Conservation (phyloP, 345 rosid species). For the Gossypium ekmanianum region DNA sequence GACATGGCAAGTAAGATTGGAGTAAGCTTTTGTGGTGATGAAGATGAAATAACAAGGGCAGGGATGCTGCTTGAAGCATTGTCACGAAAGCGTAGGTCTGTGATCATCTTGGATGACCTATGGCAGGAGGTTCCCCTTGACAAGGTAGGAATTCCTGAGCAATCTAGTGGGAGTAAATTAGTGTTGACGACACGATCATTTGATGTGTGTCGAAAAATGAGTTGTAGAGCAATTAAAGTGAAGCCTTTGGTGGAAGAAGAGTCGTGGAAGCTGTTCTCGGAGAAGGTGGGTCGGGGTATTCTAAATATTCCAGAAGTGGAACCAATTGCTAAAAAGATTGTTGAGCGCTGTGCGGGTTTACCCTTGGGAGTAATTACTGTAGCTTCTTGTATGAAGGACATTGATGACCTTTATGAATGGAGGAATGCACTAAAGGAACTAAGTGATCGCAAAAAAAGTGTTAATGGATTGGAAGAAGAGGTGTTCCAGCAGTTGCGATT, state of each 20-base stretch:
- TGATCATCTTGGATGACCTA: constrained; percentile 24
- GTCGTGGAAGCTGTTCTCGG: background rate
- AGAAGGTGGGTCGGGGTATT: background rate
- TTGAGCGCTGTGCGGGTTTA: constrained; percentile 2
- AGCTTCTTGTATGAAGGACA: background rate
- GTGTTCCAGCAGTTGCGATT: background rate
- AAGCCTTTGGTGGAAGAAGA: background rate
- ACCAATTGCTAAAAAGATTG: background rate
- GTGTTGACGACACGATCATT: background rate
- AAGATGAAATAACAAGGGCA: background rate
- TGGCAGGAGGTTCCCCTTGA: background rate
- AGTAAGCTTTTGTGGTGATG: background rate
- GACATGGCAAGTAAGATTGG: background rate
- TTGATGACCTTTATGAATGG: background rate
- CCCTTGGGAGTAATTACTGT: constrained; percentile 7
- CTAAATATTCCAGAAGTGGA: background rate
- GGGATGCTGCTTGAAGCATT: background rate
- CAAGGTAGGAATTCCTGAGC: constrained; percentile 18
- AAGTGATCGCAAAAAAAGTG: background rate
- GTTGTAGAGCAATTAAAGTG: background rate
- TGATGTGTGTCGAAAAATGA: background rate
- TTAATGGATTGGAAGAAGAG: background rate
- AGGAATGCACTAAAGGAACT: background rate
- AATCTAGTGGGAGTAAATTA: background rate
- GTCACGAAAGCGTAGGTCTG: no score